Conservation (phyloP, 306 rosid species). For the Dalbergia oliveri region DNA sequence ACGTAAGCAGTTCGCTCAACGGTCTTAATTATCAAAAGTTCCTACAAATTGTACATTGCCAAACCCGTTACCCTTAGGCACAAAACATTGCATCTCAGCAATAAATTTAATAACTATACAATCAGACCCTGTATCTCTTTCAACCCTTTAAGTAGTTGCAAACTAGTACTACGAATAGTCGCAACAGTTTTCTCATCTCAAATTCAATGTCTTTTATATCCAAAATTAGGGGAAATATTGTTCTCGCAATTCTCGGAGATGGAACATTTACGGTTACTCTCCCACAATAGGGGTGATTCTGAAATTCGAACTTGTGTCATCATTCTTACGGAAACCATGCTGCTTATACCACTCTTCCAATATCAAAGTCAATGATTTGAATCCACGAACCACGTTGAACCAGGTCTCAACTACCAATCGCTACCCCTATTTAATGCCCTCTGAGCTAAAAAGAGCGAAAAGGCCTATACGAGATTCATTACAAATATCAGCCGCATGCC, state of each 20-base stretch:
- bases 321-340: too few relatives aligned
- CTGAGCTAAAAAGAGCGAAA: not conserved
- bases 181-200: too few relatives aligned
- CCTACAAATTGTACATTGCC: not conserved
- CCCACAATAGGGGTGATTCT: too few relatives aligned
- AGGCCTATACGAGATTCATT: not conserved
- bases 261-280: too few relatives aligned
- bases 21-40: not conserved
- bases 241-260: too few relatives aligned
- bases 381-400: constrained; percentile 21
- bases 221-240: too few relatives aligned
- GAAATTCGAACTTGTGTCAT: too few relatives aligned
- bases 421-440: constrained; percentile 6
- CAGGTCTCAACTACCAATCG: constrained; percentile 36
- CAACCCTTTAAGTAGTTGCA: not conserved
- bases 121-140: not conserved
- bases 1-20: not conserved
- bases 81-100: not conserved
- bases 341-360: not conserved
- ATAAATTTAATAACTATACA: not conserved
- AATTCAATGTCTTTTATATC: too few relatives aligned
- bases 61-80: not conserved
- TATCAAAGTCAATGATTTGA: constrained; percentile 27
- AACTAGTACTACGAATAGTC: too few relatives aligned
- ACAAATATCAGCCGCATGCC: constrained; percentile 2